These are phyloP conservation scores for Plantago elongata DNA, from an alignment of 257 asterid species.

Conservation along the genomic window DNA sequence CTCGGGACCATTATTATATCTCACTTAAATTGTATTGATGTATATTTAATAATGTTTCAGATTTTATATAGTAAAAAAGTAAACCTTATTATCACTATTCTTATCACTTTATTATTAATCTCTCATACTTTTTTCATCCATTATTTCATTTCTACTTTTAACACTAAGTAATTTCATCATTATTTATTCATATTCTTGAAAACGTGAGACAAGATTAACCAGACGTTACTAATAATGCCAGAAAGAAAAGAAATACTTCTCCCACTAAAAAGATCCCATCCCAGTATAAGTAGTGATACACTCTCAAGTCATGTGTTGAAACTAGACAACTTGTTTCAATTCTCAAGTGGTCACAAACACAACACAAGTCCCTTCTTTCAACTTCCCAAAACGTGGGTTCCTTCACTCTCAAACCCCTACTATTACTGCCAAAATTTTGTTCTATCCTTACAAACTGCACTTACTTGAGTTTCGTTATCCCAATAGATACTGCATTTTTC, in stretches of 20 bases:
- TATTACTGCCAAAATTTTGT: slow-evolving; percentile 31
- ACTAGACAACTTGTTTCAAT: slow-evolving; percentile 21
- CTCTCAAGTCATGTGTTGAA: background rate
- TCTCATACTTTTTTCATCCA: no score
- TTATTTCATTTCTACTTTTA: no score
- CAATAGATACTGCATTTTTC: slow-evolving; percentile 12
- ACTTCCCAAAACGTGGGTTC: slow-evolving; percentile 50
- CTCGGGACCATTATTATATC: no score
- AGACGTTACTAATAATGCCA: no score
- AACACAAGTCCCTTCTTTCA: slow-evolving; percentile 14
- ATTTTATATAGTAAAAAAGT: no score
- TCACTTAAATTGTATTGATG: no score
- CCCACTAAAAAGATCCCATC: slow-evolving; percentile 33
- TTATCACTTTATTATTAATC: no score
- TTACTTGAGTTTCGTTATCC: background rate
- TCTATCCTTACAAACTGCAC: slow-evolving; percentile 14
- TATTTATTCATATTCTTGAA: no score
- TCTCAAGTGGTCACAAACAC: slow-evolving; percentile 34
- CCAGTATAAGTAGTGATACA: slow-evolving; percentile 29
- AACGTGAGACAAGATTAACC: no score
- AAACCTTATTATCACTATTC: no score
- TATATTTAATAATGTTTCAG: no score
- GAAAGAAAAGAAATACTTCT: slow-evolving; percentile 24
- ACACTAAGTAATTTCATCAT: no score
- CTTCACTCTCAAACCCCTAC: slow-evolving; percentile 39